Percentiles rank a stretch among this genome's conserved stretches.
phyloP scores from a whole-genome alignment of 371 early-diverging fungal species.

The Circinella minor region DNA sequence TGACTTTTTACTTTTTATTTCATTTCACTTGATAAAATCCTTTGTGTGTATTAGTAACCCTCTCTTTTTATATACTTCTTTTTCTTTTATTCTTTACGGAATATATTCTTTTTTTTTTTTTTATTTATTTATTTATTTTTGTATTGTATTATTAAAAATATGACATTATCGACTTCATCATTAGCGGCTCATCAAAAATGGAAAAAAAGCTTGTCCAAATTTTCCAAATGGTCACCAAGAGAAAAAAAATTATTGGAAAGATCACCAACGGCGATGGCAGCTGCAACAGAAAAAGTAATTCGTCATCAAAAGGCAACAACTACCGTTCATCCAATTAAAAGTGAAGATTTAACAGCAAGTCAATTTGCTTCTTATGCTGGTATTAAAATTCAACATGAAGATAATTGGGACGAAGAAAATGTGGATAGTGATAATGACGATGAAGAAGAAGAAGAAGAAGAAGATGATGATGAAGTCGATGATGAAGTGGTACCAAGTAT shows the following conservation, averaged over 20 bases:
- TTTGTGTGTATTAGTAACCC: not conserved
- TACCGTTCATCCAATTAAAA: not conserved
- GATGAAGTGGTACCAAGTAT: slow-evolving; percentile 13
- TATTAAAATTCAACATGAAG: slow-evolving; percentile 33
- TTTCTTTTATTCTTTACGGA: too few species aligned
- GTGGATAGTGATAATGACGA: slow-evolving; percentile 19
- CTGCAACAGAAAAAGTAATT: slow-evolving; percentile 49
- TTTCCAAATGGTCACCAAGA: slow-evolving; percentile 14
- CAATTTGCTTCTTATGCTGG: slow-evolving; percentile 51
- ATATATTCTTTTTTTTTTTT: too few species aligned
- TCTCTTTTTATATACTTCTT: slow-evolving; percentile 10
- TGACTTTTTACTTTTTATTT: too few species aligned
- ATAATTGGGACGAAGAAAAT: slow-evolving; percentile 16
- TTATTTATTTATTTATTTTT: too few species aligned
- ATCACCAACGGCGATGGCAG: slow-evolving; percentile 24
- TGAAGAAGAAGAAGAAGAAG: slow-evolving; percentile 15
- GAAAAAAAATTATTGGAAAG: slow-evolving; percentile 9
- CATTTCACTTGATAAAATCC: too few species aligned
- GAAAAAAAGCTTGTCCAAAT: slow-evolving; percentile 16
- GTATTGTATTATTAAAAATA: slow-evolving; percentile 1
- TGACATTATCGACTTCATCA: slow-evolving; percentile 15
- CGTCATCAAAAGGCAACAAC: slow-evolving; percentile 19
- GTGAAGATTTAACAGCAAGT: slow-evolving; percentile 50
- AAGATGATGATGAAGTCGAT: slow-evolving; percentile 19
- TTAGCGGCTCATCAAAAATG: slow-evolving; percentile 10